Base-by-base conservation (phyloP, 2,329 filamentous ascomycete species). In the Xylaria sp. region DNA sequence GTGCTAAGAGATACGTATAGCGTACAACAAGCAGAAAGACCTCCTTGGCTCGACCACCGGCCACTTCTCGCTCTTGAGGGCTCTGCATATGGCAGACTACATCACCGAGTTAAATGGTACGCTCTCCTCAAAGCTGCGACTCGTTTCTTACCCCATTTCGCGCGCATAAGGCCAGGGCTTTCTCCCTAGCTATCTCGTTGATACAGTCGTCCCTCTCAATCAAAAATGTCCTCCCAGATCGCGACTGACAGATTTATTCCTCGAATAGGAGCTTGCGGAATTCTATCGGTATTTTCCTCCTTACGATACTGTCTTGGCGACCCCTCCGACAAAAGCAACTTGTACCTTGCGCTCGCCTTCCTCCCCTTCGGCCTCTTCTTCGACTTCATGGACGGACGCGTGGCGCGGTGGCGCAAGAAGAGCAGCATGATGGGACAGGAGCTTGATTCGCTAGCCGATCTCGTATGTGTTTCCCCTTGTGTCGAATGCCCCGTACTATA, bases 361-460 rank as follows among this genome's bases (percentile, higher is more conserved):
- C 92, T 98, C 81, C 95, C 95, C 0, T 93, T 98, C 68, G 94
- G 94, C 4, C 85, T 98, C 12, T 98, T 98, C 84, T 98, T 98
- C 80, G 96, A 99, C 81, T 97, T 97, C 78, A 93, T 98, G 86
- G 96, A 99, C 80, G 96, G 96, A 78, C 96, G 94, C 79, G 94
- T 99, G 64, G 96, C 96, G 71, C 87, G 96, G 72, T 98, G 96
- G 96, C 90, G 96, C 79, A 92, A 93, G 83, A 99, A 98, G 90
- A 96, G 93, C 76, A 97, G 93, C 75, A 85, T 99, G 79, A 98
- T 99, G 95, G 96, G 96, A 12, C 95, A 98, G 81, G 96, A 99
- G 82, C 85, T 99, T 64, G 96, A 99, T 81, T 98, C 95, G 6
- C 86, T 99, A 56, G 96, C 96, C 64, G 96, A 99, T 79, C 80